Conservation (phyloP, 208 protist genomes). For the Acanthamoeba castellanii region DNA sequence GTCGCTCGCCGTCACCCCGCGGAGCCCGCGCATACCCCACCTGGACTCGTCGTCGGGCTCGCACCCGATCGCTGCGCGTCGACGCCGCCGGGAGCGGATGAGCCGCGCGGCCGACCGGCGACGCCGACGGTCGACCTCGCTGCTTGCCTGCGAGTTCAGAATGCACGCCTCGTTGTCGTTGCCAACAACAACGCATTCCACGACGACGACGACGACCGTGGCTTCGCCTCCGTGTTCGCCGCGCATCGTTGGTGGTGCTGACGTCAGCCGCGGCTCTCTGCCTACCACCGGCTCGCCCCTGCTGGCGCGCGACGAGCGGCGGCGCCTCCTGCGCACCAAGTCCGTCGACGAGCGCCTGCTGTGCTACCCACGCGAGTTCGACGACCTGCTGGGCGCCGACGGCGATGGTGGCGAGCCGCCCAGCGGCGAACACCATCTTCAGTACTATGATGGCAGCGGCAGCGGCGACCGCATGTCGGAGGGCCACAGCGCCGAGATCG, state of each 20-base stretch:
- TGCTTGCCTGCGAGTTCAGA: not conserved
- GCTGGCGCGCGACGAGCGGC: not conserved
- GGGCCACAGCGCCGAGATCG: not conserved
- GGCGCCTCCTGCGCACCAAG: not conserved
- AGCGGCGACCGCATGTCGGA: not conserved
- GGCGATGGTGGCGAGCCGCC: too few species aligned
- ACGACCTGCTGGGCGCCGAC: not conserved
- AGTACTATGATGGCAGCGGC: not conserved
- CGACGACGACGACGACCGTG: not conserved
- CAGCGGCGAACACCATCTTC: too few species aligned
- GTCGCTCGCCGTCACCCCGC: not conserved
- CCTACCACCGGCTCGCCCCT: not conserved
- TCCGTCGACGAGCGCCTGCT: not conserved
- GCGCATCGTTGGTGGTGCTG: too few species aligned
- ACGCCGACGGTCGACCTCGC: conserved; percentile 7
- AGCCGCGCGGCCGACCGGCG: not conserved
- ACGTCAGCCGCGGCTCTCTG: too few species aligned
- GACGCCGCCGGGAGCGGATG: not conserved
- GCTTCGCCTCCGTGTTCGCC: not conserved
- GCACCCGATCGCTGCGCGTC: not conserved
- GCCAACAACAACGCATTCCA: not conserved
- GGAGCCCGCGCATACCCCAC: not conserved
- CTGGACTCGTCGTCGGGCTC: conserved; percentile 7
- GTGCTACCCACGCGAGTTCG: not conserved
- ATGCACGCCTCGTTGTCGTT: not conserved